Percentiles rank a stretch among this genome's conserved stretches.
phyloP scores from a whole-genome alignment of 2,329 filamentous ascomycete species.

The Leptographium radiaticola region DNA sequence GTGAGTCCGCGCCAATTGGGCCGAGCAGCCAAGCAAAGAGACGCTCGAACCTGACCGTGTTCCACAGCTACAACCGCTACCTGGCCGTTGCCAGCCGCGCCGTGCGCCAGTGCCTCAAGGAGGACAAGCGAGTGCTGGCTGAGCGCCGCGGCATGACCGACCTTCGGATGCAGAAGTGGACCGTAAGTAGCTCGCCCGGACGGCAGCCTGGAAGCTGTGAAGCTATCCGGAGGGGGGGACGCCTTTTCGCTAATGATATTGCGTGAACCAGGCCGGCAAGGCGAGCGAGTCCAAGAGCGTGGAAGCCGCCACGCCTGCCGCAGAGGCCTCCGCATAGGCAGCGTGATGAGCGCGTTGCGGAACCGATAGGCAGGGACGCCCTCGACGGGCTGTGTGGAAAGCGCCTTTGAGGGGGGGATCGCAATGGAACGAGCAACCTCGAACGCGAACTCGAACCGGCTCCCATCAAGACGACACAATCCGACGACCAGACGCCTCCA shows the following conservation, averaged over 20 bases:
- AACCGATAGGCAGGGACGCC: background rate
- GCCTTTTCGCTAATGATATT: conserved; percentile 1
- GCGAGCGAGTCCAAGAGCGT: conserved; percentile 75
- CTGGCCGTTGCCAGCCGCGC: conserved; percentile 87
- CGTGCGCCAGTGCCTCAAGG: conserved; percentile 94
- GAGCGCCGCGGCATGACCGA: conserved; percentile 88
- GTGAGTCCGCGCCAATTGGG: conserved; percentile 42
- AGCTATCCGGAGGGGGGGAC: too few relatives aligned
- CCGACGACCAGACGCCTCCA: background rate
- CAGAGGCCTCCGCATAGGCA: conserved; percentile 15
- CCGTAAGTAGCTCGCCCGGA: conserved; percentile 51
- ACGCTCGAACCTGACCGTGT: background rate
- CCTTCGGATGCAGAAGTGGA: conserved; percentile 85
- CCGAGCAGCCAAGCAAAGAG: background rate
- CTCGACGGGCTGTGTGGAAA: background rate
- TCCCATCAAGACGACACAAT: background rate
- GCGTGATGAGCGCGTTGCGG: background rate
- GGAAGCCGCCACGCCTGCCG: conserved; percentile 36
- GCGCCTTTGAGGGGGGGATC: background rate
- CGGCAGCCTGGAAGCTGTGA: too few relatives aligned
- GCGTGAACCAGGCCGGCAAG: conserved; percentile 69
- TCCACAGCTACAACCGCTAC: conserved; percentile 95
- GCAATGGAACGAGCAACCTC: background rate
- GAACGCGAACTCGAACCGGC: background rate
- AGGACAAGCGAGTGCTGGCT: conserved; percentile 73